Evolutionary conservation across 2,329 filamentous ascomycete species (phyloP).

Genomic region (Xylariaceae sp.): DNA sequence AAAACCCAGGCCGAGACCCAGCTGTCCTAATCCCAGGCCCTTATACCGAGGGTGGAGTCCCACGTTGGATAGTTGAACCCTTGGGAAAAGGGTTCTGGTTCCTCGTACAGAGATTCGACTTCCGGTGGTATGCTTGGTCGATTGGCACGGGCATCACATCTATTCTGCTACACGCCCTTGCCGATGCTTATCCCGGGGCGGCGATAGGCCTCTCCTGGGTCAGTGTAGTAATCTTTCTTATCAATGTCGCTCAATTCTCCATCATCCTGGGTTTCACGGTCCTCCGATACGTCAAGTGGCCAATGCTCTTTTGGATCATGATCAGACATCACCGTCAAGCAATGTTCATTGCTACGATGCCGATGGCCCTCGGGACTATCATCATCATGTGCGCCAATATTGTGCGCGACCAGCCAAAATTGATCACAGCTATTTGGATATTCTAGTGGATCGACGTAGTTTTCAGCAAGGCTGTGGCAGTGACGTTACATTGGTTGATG

Average conservation of each 20-base stretch:
- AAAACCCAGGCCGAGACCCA: no score
- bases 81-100: neutral
- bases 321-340: neutral
- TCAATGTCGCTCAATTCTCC: neutral
- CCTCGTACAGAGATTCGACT: neutral
- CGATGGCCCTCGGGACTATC: neutral
- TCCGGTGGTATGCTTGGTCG: constrained; percentile 1
- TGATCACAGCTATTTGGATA: neutral
- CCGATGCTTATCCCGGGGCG: neutral
- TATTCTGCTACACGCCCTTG: neutral
- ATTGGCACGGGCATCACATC: neutral
- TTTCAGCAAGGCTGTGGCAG: no score
- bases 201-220: neutral
- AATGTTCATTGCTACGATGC: neutral
- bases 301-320: neutral
- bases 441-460: neutral
- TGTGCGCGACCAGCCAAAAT: neutral
- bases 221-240: neutral
- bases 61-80: neutral
- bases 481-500: no score
- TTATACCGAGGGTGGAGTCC: neutral
- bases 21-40: no score
- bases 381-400: neutral
- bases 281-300: neutral
- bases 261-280: neutral